Percentiles rank a stretch among this genome's conserved stretches.
phyloP scores from a whole-genome alignment of 495 filamentous ascomycete species.

The Echria macrotheca region DNA sequence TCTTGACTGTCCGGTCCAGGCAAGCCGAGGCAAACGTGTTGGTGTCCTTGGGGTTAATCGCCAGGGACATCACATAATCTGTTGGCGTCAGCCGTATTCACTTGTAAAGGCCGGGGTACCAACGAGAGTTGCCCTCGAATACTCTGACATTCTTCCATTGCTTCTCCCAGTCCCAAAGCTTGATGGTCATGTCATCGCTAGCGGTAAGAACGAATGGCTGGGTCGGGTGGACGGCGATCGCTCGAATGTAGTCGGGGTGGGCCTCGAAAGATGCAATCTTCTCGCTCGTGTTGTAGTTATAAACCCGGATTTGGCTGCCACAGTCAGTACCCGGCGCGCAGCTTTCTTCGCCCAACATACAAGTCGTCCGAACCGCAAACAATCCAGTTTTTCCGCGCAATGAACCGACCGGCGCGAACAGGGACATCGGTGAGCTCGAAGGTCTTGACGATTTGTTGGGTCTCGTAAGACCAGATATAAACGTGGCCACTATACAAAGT shows the following conservation, averaged over 20 bases:
- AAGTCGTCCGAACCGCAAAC: slow-evolving; percentile 98
- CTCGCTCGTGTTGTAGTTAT: slow-evolving; percentile 99
- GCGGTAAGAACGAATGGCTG: slow-evolving; percentile 95
- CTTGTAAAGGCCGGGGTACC: background rate
- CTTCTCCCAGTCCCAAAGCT: slow-evolving; percentile 99
- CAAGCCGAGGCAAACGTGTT: slow-evolving; percentile 97
- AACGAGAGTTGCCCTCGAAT: slow-evolving; percentile 90
- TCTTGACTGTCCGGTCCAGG: slow-evolving; percentile 95
- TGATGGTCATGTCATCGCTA: slow-evolving; percentile 99
- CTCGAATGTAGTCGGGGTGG: slow-evolving; percentile 97
- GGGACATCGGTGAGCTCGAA: slow-evolving; percentile 99
- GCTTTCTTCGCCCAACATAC: slow-evolving; percentile 52
- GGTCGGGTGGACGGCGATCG: slow-evolving; percentile 94
- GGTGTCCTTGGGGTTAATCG: slow-evolving; percentile 99
- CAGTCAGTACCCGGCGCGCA: background rate
- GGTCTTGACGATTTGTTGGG: slow-evolving; percentile 95
- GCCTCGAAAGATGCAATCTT: slow-evolving; percentile 98
- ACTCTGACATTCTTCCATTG: slow-evolving; percentile 97
- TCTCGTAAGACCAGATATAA: slow-evolving; percentile 99
- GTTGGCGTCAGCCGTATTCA: slow-evolving; percentile 9
- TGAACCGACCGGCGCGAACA: slow-evolving; percentile 92
- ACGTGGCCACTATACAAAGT: slow-evolving; percentile 97
- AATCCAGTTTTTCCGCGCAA: slow-evolving; percentile 99
- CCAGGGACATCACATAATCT: slow-evolving; percentile 82
- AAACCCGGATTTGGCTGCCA: slow-evolving; percentile 37